Evolutionary conservation across 768 basidiomycete genomes (phyloP).

Genomic region (Lactarius hengduanensis): DNA sequence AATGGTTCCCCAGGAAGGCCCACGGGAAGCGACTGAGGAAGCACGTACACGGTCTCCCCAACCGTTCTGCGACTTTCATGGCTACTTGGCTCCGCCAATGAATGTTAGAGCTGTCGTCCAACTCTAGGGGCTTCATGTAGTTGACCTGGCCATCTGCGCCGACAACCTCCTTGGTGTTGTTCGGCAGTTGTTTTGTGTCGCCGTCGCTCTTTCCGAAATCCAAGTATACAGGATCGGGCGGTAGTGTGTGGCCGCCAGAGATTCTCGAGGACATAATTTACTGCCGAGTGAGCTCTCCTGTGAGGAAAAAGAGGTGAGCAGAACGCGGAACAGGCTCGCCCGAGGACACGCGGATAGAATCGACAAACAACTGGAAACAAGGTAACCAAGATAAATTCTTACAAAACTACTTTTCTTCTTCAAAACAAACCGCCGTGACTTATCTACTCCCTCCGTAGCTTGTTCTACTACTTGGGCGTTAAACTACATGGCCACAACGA

Average conservation of each 20-base stretch:
- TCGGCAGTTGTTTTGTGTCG: slow-evolving; percentile 51
- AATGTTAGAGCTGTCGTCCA: slow-evolving; percentile 50
- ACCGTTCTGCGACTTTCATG: slow-evolving; percentile 40
- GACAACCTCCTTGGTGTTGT: slow-evolving; percentile 50
- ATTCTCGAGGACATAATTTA: slow-evolving; percentile 27
- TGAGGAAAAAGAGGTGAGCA: background rate
- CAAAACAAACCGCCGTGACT: slow-evolving; percentile 46
- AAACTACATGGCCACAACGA: slow-evolving; percentile 65
- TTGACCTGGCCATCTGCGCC: slow-evolving; percentile 68
- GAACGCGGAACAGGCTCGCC: slow-evolving; percentile 13
- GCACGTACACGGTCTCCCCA: slow-evolving; percentile 51
- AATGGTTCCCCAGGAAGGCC: background rate
- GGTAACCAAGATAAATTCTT: background rate
- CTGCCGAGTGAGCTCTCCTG: background rate
- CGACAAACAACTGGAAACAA: slow-evolving; percentile 5
- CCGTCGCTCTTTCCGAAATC: slow-evolving; percentile 68
- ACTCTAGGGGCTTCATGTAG: slow-evolving; percentile 55
- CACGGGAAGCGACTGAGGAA: slow-evolving; percentile 7
- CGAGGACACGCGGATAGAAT: background rate
- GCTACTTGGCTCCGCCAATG: slow-evolving; percentile 54
- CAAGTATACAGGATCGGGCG: slow-evolving; percentile 52
- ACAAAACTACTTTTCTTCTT: background rate
- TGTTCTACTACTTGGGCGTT: slow-evolving; percentile 53
- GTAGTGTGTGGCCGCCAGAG: slow-evolving; percentile 37
- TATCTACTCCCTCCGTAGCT: slow-evolving; percentile 61